phyloP scores from a whole-genome alignment of 208 protist genomes.

The Trypanosoma vivax region DNA sequence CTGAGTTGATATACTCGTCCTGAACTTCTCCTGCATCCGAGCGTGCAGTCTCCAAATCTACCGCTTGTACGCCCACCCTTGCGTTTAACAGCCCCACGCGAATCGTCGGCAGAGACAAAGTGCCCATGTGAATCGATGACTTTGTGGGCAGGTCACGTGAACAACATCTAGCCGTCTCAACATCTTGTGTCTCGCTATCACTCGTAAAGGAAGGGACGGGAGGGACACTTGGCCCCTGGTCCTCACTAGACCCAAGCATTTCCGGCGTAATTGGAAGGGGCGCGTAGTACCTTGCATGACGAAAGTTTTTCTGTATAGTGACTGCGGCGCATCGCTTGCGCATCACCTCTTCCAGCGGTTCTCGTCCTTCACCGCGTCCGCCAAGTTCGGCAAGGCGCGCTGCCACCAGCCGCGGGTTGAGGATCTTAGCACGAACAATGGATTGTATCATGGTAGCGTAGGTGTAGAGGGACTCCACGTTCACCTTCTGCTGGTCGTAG shows the following conservation, averaged over 20 bases:
- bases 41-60: too few species aligned
- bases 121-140: too few species aligned
- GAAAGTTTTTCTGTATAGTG: not conserved
- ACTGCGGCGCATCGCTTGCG: not conserved
- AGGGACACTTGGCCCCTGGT: too few species aligned
- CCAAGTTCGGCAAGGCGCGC: slow-evolving; percentile 8
- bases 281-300: not conserved
- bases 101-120: too few species aligned
- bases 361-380: slow-evolving; percentile 1
- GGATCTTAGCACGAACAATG: slow-evolving; percentile 21
- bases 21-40: too few species aligned
- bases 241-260: not conserved
- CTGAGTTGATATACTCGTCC: too few species aligned
- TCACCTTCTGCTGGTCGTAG: slow-evolving; percentile 23
- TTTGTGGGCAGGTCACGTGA: too few species aligned
- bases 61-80: too few species aligned
- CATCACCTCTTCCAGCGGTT: slow-evolving; percentile 3
- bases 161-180: too few species aligned
- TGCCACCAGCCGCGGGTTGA: slow-evolving; percentile 15
- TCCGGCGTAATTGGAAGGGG: not conserved
- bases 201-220: too few species aligned
- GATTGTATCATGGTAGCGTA: slow-evolving; percentile 56
- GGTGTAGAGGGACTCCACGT: slow-evolving; percentile 33
- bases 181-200: too few species aligned
- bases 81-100: too few species aligned